Evolutionary conservation across 2,329 filamentous ascomycete genomes (phyloP), one percentile per base, ranked within the genome.

Genomic region (Fusarium sp.): DNA sequence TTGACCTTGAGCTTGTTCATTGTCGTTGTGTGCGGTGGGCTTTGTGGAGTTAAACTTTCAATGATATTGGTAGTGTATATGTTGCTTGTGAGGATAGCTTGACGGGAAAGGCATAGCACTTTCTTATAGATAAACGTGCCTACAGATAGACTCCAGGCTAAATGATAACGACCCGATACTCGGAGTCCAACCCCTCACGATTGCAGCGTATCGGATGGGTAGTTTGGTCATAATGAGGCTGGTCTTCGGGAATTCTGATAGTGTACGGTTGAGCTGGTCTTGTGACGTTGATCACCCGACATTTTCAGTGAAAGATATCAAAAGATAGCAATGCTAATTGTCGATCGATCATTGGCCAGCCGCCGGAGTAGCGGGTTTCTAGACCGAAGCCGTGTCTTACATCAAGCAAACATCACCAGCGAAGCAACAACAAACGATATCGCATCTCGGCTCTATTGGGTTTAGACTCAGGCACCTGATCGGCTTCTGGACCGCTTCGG

Each of bases 1-100:
- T 67, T 45, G 15, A 67, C 27, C 32, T 62, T 67, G 42, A 67
- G 38, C 37, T 67, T 67, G 49, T 54, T 67, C 63, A 53, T 53
- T 13, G n/a, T 23, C n/a, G 15, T 6, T 35, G 30, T 20, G 1
- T 44, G 13, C 26, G 13, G 13, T 30, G 32, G 14, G 20, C 17
- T 20, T 41, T 17, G 18, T 23, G n/a, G 37, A 12, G 27, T 15
- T 58, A 35, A n/a, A 20, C 20, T 12, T 60, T 59, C 23, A 32
- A 9, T 18, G 13, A 10, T 13, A 23, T 14, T 40, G 20, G 8
- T 52, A 9, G 18, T 46, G 2, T 11, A 13, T 42, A 20, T 26
- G 1, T 30, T 52, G n/a, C 20, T 40, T 35, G 23, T 41, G 8
- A 26, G 37, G 30, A 11, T 38, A n/a, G 40, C 6, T 23, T 37